These are phyloP conservation scores for Lactarius evosmus DNA, from an alignment of 768 basidiomycete species.

Conservation along the genomic window DNA sequence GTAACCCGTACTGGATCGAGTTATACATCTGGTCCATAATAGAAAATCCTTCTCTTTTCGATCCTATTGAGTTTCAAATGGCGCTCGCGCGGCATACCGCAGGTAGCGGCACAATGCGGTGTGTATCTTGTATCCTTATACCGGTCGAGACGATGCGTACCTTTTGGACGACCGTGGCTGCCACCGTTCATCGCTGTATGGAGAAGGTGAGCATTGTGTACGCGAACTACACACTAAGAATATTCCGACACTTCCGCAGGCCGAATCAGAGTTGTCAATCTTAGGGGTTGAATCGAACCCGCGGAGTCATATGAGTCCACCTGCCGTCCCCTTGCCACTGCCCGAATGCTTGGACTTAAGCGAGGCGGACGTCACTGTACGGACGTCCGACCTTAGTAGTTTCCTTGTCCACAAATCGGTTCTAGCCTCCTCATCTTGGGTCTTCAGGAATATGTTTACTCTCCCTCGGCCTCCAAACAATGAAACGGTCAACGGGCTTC, in stretches of 20 bases:
- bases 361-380: neutral
- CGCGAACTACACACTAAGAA: neutral
- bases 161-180: neutral
- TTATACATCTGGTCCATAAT: neutral
- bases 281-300: neutral
- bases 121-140: neutral
- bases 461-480: constrained; percentile 31
- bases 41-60: neutral
- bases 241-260: neutral
- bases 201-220: neutral
- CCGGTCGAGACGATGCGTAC: neutral
- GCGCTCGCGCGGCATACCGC: neutral
- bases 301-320: neutral
- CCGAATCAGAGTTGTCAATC: neutral
- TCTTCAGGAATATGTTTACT: constrained; percentile 36
- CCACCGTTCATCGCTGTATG: neutral
- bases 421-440: constrained; percentile 32
- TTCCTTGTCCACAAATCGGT: neutral
- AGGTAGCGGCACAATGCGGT: neutral
- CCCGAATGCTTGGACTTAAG: constrained; percentile 1
- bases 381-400: neutral
- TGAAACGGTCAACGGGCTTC: neutral
- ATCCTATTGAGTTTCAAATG: constrained; percentile 6
- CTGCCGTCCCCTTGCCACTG: constrained; percentile 31
- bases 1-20: neutral